Conservation (phyloP, 148 eudicot genomes). For the Rhododendron ovatum region DNA sequence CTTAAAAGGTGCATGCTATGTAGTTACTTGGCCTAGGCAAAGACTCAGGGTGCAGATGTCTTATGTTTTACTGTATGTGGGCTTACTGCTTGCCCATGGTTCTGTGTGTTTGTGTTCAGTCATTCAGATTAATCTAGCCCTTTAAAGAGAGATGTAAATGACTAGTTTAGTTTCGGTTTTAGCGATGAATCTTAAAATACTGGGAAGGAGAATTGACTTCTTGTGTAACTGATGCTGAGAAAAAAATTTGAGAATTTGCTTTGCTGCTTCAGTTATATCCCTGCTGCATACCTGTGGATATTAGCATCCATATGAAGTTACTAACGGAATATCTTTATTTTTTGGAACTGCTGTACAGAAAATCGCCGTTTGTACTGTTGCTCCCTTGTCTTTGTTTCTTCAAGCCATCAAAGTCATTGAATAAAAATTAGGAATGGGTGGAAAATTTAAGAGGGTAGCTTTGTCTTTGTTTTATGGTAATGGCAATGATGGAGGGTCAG, state of each 20-base stretch:
- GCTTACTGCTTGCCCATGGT: background rate
- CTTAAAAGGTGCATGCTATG: background rate
- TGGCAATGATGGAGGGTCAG: conserved; percentile 8
- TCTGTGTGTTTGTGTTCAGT: background rate
- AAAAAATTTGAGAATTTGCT: background rate
- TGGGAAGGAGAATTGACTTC: background rate
- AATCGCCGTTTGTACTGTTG: background rate
- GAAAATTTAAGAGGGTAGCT: background rate
- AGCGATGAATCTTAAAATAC: background rate
- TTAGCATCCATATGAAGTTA: background rate
- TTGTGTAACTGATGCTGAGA: background rate
- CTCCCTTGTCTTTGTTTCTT: background rate
- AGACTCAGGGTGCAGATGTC: background rate
- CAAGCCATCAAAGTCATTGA: background rate
- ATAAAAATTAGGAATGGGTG: background rate
- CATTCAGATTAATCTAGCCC: background rate
- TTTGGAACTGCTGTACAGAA: background rate
- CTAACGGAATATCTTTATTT: background rate
- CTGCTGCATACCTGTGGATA: background rate
- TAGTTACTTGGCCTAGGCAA: background rate
- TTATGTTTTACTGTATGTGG: background rate
- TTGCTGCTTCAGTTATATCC: background rate
- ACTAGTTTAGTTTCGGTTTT: background rate
- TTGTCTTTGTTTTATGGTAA: background rate
- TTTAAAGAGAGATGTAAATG: background rate